Evolutionary conservation across 2,329 filamentous ascomycete species (phyloP), one percentile per base, ranked within the genome.

Genomic region (Ophiocordyceps camponoti-leonardi): DNA sequence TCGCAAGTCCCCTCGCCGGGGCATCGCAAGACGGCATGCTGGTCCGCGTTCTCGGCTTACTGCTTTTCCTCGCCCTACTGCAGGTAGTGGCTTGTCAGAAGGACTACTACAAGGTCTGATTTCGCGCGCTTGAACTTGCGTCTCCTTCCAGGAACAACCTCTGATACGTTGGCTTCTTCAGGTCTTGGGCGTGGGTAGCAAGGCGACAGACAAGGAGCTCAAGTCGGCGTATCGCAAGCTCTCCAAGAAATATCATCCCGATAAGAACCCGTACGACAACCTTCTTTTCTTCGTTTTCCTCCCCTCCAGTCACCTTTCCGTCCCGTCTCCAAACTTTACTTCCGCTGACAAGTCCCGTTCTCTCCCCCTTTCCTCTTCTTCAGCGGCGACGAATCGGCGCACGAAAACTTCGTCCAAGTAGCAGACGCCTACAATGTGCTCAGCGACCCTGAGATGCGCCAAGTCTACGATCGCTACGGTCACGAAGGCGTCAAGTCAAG

Each of bases 391-490:
- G 69, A 84, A 16, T 71, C 77, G 5, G 90, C 88, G 33, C 79
- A 90, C 53, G 75, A 88, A 61, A 94, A 90, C 62, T 98, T 98
- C 61, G 86, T 95, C 62, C 78, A 87, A 58, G 81, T 98, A 43
- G 85, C 88, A 42, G 88, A 95, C 67, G 92, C 92, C 47, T 98
- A 98, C 73, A 92, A 96, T 57, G 78, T 86, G 41, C 81, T 98
- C 28, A 86, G 79, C 53, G 81, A 92, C 52, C 62, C 80, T 30
- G 80, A 92, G 49, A 79, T 79, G 22, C 85, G 92, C 54, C 78
- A 83, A 53, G 83, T 96, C 56, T 98, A 98, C 72, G 88, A 98
- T 63, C 79, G 87, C 58, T 83, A 94, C 60, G 92, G 92, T 49
- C 84, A 94, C 59, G 90, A 96, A 44, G 92, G 87, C 22, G 70